Conservation (phyloP, 257 asterid species). For the Ocimum tenuiflorum region DNA sequence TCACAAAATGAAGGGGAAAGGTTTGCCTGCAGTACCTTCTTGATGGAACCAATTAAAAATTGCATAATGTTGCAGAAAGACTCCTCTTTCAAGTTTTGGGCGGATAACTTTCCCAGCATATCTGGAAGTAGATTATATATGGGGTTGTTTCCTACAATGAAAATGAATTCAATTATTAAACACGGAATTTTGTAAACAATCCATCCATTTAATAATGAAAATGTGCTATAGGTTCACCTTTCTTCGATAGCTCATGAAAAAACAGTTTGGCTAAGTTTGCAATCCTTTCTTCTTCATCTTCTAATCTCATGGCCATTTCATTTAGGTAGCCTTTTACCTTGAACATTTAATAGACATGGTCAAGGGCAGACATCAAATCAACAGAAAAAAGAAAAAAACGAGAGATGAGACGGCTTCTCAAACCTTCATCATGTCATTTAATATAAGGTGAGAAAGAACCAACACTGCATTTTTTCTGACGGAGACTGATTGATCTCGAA, state of each 20-base stretch:
- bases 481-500: constrained; percentile 67
- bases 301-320: constrained; percentile 85
- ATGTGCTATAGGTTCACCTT: constrained; percentile 44
- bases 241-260: constrained; percentile 86
- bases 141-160: constrained; percentile 79
- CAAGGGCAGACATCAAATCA: constrained; percentile 13
- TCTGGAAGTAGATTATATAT: constrained; percentile 94
- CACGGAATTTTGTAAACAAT: not conserved
- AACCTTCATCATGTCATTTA: constrained; percentile 99
- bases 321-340: constrained; percentile 91
- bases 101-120: constrained; percentile 78
- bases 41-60: constrained; percentile 75
- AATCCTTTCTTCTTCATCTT: constrained; percentile 87
- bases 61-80: constrained; percentile 96
- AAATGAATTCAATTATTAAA: constrained; percentile 19
- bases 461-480: constrained; percentile 87
- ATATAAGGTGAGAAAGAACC: constrained; percentile 95
- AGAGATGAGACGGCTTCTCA: constrained; percentile 18
- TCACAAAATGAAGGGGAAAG: not conserved
- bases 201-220: not conserved
- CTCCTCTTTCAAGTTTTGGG: constrained; percentile 66
- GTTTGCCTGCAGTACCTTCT: constrained; percentile 53
- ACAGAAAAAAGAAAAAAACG: constrained; percentile 2
- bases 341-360: constrained; percentile 14
- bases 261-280: constrained; percentile 80